phyloP scores from a whole-genome alignment of 164 flowering plant species.

The Chimonanthus salicifolius region DNA sequence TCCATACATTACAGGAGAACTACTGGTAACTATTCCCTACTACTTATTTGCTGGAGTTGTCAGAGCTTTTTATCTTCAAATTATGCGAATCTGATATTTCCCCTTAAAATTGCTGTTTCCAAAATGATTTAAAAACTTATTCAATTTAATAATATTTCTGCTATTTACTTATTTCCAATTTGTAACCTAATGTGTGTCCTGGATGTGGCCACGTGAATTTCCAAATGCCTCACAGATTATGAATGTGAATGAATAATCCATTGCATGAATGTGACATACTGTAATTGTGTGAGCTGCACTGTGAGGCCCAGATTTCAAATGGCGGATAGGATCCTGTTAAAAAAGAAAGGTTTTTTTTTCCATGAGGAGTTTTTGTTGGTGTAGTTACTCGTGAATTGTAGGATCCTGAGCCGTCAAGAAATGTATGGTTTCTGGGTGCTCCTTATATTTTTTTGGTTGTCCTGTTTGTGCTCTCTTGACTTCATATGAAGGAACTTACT shows the following conservation, averaged over 20 bases:
- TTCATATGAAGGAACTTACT: too few species aligned
- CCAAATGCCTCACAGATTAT: neutral
- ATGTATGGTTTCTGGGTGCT: too few species aligned
- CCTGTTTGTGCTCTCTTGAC: too few species aligned
- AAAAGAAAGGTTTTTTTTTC: too few species aligned
- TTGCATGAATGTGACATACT: neutral
- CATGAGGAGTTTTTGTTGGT: too few species aligned
- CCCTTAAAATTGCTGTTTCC: neutral
- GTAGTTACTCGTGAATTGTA: too few species aligned
- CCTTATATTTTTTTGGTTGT: too few species aligned
- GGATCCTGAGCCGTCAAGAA: too few species aligned
- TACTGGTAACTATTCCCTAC: slow-evolving; percentile 58
- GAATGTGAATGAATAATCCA: too few species aligned
- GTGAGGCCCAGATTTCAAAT: neutral
- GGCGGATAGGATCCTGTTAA: too few species aligned
- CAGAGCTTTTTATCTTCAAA: neutral
- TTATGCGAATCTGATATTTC: neutral
- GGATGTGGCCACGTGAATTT: neutral
- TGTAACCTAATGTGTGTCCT: neutral
- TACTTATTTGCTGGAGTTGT: neutral
- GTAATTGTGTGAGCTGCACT: neutral
- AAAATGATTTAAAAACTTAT: neutral
- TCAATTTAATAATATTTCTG: neutral
- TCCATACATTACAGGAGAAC: slow-evolving; percentile 83
- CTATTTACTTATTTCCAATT: neutral